Conservation (phyloP, 2,329 filamentous ascomycete genomes). For the Saccharata proteae region DNA sequence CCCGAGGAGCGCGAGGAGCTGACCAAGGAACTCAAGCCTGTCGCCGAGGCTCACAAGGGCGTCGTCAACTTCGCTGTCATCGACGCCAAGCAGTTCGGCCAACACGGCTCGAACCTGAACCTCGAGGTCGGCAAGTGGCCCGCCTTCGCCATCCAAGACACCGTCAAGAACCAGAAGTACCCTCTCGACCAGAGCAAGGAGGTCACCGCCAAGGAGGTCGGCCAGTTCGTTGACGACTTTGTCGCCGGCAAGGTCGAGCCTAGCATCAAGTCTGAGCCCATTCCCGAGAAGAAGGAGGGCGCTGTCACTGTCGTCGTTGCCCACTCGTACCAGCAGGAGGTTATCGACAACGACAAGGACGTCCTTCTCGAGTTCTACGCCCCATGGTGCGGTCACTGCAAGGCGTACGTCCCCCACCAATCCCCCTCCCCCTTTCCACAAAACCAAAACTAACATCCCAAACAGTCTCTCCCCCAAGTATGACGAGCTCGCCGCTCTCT, state of each 20-base stretch:
- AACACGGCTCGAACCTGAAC: constrained; percentile 94
- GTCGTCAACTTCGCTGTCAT: constrained; percentile 97
- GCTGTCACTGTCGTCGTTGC: constrained; percentile 81
- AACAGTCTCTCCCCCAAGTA: constrained; percentile 52
- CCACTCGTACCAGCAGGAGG: constrained; percentile 83
- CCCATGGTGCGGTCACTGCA: constrained; percentile 66
- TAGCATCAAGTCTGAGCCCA: constrained; percentile 96
- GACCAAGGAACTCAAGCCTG: constrained; percentile 62
- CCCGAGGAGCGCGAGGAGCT: constrained; percentile 76
- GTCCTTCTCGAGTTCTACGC: constrained; percentile 98
- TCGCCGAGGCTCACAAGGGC: constrained; percentile 88
- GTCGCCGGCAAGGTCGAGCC: constrained; percentile 78
- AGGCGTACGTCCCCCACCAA: constrained; percentile 35
- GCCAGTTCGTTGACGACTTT: constrained; percentile 77
- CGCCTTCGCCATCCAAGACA: constrained; percentile 94
- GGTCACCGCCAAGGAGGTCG: constrained; percentile 61
- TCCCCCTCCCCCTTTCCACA: background rate
- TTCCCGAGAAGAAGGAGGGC: constrained; percentile 87
- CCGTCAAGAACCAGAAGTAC: constrained; percentile 91
- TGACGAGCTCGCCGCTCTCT: constrained; percentile 49
- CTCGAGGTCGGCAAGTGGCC: constrained; percentile 92
- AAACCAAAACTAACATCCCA: constrained; percentile 5
- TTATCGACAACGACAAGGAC: constrained; percentile 90
- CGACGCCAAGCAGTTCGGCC: constrained; percentile 85
- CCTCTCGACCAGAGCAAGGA: constrained; percentile 78